Base-by-base conservation (phyloP, 2,329 filamentous ascomycete species). In the Penicillium sp. region DNA sequence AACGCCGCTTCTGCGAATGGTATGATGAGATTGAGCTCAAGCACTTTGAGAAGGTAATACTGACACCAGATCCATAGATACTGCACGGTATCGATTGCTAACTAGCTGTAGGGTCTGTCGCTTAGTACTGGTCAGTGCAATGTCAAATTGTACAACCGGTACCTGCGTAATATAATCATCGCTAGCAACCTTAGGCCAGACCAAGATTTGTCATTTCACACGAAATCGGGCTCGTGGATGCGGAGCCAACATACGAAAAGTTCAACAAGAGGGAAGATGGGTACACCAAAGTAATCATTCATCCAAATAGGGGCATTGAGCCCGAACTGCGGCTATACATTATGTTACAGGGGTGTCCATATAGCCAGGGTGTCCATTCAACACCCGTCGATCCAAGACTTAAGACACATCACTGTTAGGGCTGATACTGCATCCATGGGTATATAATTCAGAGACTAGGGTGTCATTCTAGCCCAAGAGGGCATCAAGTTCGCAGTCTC, bases 171-270 rank as follows among this genome's bases (percentile, higher is more conserved):
- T 45, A 66, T 85, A 53, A 84, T 84, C 51, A 78, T 84, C 29
- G 65, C 77, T 0, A 80, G 81, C 2, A 76, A 74, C n/a, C n/a
- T n/a, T n/a, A n/a, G 43, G 81, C 81, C 1, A 83, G 81, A 59
- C 81, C 81, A 3, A 80, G 75, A 40, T 85, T 84, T 50, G 79
- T 84, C 1, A 78, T 84, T 5, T 80, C 76, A 2, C 80, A 84
- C 47, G 79, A 83, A 54, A 77, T 84, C 41, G 69, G 67, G 7
- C 75, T 85, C 15, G 79, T 83, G 2, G 78, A 81, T 15, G 80
- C 78, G 0, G 74, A 76, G 10, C 60, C 64, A 5, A 79, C 79
- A 1, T 84, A 84, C 51, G 73, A 80, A 32, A 84, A 83, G 58
- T 84, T 84, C 53, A 80, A 84, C 55, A 76, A 78, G 62, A 67